Conservation (phyloP, 176 grass and related monocot species). For the Zea luxurians region DNA sequence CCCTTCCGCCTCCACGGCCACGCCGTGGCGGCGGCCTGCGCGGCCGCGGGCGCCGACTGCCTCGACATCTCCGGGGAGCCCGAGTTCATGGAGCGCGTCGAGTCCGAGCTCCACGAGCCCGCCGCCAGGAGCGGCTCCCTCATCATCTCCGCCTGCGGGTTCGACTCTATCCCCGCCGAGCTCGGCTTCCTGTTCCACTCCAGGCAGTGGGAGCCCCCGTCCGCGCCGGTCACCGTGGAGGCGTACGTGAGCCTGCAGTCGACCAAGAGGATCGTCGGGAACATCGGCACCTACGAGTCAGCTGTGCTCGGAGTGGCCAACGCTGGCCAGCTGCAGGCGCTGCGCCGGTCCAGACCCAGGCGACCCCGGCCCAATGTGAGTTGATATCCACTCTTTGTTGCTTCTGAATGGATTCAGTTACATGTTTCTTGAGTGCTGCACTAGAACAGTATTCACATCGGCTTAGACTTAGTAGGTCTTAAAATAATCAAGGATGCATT, state of each 20-base stretch:
- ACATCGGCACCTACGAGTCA: constrained; percentile 78
- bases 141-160: constrained; percentile 76
- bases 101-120: constrained; percentile 61
- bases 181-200: constrained; percentile 70
- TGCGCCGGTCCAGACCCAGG: constrained; percentile 64
- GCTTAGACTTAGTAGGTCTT: not conserved
- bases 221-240: constrained; percentile 48
- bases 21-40: constrained; percentile 63
- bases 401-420: not conserved
- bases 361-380: constrained; percentile 63
- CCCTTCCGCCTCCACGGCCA: constrained; percentile 72
- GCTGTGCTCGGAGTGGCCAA: constrained; percentile 71
- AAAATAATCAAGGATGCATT: not conserved
- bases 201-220: constrained; percentile 58
- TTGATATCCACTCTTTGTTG: not conserved
- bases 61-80: constrained; percentile 87
- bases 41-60: constrained; percentile 61
- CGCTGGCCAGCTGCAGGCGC: constrained; percentile 55
- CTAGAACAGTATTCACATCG: not conserved
- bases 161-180: constrained; percentile 85
- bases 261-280: constrained; percentile 57
- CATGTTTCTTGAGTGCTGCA: not conserved
- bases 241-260: constrained; percentile 73
- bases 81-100: constrained; percentile 84
- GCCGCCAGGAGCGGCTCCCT: constrained; percentile 54